Evolutionary conservation across 2,329 filamentous ascomycete species (phyloP), one percentile per base, ranked within the genome.

Genomic region (Gremmenia infestans): DNA sequence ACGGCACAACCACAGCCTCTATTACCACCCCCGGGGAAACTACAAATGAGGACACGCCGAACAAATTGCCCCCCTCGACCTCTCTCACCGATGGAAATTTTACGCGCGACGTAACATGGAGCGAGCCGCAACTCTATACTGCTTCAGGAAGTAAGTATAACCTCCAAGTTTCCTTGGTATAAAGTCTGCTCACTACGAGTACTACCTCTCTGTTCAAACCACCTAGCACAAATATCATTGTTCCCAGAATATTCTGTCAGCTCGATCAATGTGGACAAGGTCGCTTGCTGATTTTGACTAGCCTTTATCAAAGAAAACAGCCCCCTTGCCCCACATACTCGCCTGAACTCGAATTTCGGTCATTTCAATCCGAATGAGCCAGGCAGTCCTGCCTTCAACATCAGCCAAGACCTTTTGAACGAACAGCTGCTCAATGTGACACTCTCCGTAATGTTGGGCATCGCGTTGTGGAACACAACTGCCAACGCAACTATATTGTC

Each of bases 341-440:
- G 37, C 17, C 37, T 40, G 11, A 40, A 40, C 17, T 15, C 37
- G 37, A 40, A 40, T 40, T 40, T 40, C 14, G 37, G 37, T 3
- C 37, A 40, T 17, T 40, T 40, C 17, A 17, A 40, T 14, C 37
- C 37, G 5, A 40, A 40, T 8, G 15, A 40, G 17, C 37, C 37
- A 1, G 37, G 17, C 14, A 40, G 37, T 9, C 14, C 37, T 7
- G 37, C 17, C 37, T 40, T 40, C 9, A 42, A 32, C 14, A 25
- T 39, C 28, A 9, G 60, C 1, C 48, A 60, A 50, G 56, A 58
- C 6, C 19, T 52, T 1, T 42, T 65, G 9, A 65, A 66, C 28
- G 54, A 61, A 0, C 57, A 63, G 14, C 19, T 66, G 6, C 47
- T 63, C 53, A 65, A 65, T 37, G 54, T 61, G 7, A 64, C 63